Percentiles rank a stretch among this genome's conserved stretches.
Evolutionary conservation across 2,329 filamentous ascomycete species (phyloP).

Genomic region (Ceratocystis diversiconidia): DNA sequence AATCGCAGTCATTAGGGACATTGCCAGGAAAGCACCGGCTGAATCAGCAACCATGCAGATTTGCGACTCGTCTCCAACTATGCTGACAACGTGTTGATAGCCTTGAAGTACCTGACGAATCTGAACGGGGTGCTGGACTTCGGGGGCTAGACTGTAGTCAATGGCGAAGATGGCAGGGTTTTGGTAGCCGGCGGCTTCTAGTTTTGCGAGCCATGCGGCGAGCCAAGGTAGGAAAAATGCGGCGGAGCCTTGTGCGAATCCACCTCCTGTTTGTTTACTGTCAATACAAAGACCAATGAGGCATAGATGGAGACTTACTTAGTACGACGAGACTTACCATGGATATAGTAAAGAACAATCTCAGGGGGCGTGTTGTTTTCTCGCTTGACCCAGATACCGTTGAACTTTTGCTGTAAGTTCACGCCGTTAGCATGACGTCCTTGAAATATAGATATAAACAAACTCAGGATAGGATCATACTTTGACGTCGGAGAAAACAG

Average conservation of each 20-base stretch:
- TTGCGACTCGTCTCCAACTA: slow-evolving; percentile 41
- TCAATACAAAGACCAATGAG: background rate
- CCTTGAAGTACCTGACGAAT: slow-evolving; percentile 54
- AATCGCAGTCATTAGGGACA: slow-evolving; percentile 45
- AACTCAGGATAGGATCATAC: slow-evolving; percentile 19
- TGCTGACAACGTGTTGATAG: slow-evolving; percentile 54
- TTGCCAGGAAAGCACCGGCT: slow-evolving; percentile 58
- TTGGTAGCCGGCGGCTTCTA: slow-evolving; percentile 49
- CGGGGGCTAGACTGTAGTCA: slow-evolving; percentile 60
- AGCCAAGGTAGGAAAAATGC: slow-evolving; percentile 82
- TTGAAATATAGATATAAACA: background rate
- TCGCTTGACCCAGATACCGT: slow-evolving; percentile 56
- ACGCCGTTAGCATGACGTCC: background rate
- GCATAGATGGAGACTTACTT: background rate
- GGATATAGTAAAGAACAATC: slow-evolving; percentile 67
- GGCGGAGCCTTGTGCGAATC: slow-evolving; percentile 67
- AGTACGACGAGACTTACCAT: slow-evolving; percentile 39
- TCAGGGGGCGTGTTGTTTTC: slow-evolving; percentile 50
- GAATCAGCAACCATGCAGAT: slow-evolving; percentile 67
- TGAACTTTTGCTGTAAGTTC: slow-evolving; percentile 29
- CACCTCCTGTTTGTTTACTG: slow-evolving; percentile 42
- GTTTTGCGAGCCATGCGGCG: slow-evolving; percentile 52
- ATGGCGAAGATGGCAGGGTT: slow-evolving; percentile 70
- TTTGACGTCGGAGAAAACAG: slow-evolving; percentile 37
- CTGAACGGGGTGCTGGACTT: slow-evolving; percentile 58